phyloP scores from a whole-genome alignment of 495 filamentous ascomycete species.

The Neurospora sp. region DNA sequence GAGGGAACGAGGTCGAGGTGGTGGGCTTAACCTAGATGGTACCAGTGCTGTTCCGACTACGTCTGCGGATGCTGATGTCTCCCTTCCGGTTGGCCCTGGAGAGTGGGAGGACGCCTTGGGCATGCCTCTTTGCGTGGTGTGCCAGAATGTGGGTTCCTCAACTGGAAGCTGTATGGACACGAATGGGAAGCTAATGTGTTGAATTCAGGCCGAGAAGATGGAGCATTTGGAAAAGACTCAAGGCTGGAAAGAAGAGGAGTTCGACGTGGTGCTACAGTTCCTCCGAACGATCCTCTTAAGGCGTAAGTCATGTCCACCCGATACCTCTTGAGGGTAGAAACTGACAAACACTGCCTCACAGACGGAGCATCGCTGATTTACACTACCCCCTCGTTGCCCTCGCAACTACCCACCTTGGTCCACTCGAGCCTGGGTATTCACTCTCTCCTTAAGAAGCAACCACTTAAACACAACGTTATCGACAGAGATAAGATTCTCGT shows the following conservation, averaged over 20 bases:
- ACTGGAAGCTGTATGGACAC: too few relatives aligned
- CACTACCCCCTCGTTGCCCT: slow-evolving; percentile 69
- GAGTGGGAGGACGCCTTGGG: slow-evolving; percentile 93
- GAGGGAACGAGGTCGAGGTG: slow-evolving; percentile 47
- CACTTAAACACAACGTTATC: slow-evolving; percentile 88
- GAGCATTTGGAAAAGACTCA: slow-evolving; percentile 77
- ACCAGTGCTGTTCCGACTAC: slow-evolving; percentile 28
- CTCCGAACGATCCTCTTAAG: slow-evolving; percentile 76
- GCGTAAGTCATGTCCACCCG: slow-evolving; percentile 43
- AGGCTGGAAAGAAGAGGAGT: slow-evolving; percentile 87
- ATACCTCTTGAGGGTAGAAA: neutral
- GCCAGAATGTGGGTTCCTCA: slow-evolving; percentile 64
- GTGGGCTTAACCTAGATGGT: slow-evolving; percentile 40
- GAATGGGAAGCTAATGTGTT: slow-evolving; percentile 15
- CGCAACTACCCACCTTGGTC: slow-evolving; percentile 69
- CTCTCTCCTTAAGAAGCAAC: slow-evolving; percentile 72
- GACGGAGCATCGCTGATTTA: slow-evolving; percentile 89
- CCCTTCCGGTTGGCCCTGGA: slow-evolving; percentile 73
- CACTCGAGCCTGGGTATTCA: slow-evolving; percentile 85
- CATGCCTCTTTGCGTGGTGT: slow-evolving; percentile 82
- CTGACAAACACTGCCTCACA: slow-evolving; percentile 27
- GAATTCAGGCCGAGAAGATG: slow-evolving; percentile 69
- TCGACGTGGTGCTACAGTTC: slow-evolving; percentile 85
- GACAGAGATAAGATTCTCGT: slow-evolving; percentile 92
- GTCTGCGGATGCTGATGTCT: slow-evolving; percentile 46